Percentiles rank a stretch among this genome's conserved stretches.
These are phyloP conservation scores for Arabidopsis arenosa DNA, from an alignment of 345 rosid species.

Conservation along the genomic window DNA sequence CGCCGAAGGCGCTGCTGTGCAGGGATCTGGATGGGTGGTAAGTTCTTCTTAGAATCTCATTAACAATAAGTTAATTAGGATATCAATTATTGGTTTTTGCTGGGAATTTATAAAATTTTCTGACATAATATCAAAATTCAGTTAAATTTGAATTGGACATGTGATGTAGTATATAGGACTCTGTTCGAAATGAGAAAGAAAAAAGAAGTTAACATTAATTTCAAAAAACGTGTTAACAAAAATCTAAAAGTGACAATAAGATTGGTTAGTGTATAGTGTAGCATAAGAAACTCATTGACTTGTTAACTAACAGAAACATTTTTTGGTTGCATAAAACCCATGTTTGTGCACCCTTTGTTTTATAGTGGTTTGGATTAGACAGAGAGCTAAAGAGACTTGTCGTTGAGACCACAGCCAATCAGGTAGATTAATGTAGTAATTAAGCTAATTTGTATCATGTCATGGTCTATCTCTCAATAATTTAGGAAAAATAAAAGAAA, in stretches of 20 bases:
- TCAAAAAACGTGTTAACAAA: not conserved
- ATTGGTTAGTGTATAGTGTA: too few relatives aligned
- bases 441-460: not conserved
- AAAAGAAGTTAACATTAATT: not conserved
- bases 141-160: not conserved
- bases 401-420: conserved; percentile 88
- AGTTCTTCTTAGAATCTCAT: conserved; percentile 31
- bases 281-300: too few relatives aligned
- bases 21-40: conserved; percentile 99
- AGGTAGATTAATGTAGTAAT: conserved; percentile 50
- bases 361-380: conserved; percentile 89
- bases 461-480: not conserved
- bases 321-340: too few relatives aligned
- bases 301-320: too few relatives aligned
- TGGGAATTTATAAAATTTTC: too few relatives aligned
- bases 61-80: not conserved
- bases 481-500: not conserved
- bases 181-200: not conserved
- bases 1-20: conserved; percentile 86
- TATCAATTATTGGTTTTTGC: not conserved
- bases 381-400: conserved; percentile 82
- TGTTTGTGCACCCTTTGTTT: not conserved
- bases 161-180: not conserved
- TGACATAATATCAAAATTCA: not conserved
- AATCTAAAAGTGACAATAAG: too few relatives aligned